These are phyloP conservation scores for Globisporangium paroecandrum DNA, from an alignment of 352 stramenopile species.

Conservation along the genomic window DNA sequence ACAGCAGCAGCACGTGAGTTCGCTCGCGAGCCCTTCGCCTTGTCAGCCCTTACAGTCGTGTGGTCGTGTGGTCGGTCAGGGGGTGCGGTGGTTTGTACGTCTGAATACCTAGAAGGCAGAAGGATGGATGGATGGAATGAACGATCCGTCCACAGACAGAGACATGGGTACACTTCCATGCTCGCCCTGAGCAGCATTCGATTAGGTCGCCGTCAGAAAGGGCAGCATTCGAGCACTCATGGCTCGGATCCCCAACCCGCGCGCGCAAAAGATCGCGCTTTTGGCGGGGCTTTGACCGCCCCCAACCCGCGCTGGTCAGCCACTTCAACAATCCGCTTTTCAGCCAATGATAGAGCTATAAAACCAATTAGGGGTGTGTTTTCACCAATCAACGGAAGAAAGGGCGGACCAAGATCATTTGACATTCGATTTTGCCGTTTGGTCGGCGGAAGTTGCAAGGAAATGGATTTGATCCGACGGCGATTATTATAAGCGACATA, in stretches of 20 bases:
- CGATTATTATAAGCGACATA: neutral
- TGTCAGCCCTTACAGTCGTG: neutral
- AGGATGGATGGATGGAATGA: neutral
- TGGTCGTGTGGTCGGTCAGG: neutral
- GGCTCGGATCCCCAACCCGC: conserved; percentile 5
- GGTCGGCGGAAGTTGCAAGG: neutral
- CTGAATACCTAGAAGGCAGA: neutral
- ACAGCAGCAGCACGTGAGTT: neutral
- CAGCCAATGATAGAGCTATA: neutral
- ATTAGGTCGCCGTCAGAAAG: conserved; percentile 9
- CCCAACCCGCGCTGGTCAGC: conserved; percentile 3
- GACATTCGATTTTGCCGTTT: conserved; percentile 1
- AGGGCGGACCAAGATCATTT: neutral
- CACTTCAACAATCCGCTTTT: conserved; percentile 3
- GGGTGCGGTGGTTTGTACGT: neutral
- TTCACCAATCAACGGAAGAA: conserved; percentile 5
- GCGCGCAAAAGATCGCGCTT: conserved; percentile 1
- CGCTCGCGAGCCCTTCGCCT: neutral
- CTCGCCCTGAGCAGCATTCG: neutral
- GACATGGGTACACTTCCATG: conserved; percentile 4
- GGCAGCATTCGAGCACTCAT: neutral
- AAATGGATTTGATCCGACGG: neutral
- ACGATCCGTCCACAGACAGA: neutral
- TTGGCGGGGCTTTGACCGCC: neutral
- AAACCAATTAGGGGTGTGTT: neutral